Percentiles rank a stretch among this genome's conserved stretches.
Evolutionary conservation across 2,329 filamentous ascomycete species (phyloP).

Genomic region (Penicillium freii): DNA sequence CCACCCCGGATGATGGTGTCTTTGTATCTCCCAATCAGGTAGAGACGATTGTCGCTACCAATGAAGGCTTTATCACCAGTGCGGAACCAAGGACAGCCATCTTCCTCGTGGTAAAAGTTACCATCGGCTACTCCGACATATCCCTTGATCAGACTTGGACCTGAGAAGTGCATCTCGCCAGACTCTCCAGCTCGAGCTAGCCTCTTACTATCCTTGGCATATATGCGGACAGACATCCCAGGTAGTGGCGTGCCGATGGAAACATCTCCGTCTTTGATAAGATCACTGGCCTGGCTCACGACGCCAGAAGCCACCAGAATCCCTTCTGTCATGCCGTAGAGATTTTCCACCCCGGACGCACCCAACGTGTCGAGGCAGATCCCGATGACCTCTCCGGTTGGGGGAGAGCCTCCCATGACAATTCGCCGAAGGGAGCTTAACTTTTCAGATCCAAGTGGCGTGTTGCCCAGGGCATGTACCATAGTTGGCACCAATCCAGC

Average conservation of each 20-base stretch:
- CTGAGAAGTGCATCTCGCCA: constrained; percentile 11
- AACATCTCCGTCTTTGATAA: constrained; percentile 1
- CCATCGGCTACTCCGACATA: constrained; percentile 10
- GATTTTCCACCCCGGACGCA: constrained; percentile 14
- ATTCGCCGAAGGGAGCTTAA: constrained; percentile 6
- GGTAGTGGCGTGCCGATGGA: not conserved
- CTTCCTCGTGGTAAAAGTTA: constrained; percentile 14
- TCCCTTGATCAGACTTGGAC: constrained; percentile 5
- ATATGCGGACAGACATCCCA: constrained; percentile 4
- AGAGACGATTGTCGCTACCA: constrained; percentile 12
- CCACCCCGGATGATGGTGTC: constrained; percentile 22
- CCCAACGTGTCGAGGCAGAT: constrained; percentile 13
- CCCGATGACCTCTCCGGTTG: constrained; percentile 14
- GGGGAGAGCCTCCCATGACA: constrained; percentile 12
- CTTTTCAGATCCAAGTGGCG: not conserved
- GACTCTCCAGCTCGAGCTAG: not conserved
- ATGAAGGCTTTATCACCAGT: constrained; percentile 20
- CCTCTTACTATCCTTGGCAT: not conserved
- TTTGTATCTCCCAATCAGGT: constrained; percentile 19
- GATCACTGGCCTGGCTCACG: not conserved
- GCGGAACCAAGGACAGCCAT: constrained; percentile 16
- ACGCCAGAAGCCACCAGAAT: not conserved
- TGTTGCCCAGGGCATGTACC: constrained; percentile 8
- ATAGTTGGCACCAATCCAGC: constrained; percentile 11
- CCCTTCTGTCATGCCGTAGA: constrained; percentile 19